These are phyloP conservation scores for Melaleuca quinquenervia DNA, from an alignment of 345 rosid genomes.

Conservation along the genomic window DNA sequence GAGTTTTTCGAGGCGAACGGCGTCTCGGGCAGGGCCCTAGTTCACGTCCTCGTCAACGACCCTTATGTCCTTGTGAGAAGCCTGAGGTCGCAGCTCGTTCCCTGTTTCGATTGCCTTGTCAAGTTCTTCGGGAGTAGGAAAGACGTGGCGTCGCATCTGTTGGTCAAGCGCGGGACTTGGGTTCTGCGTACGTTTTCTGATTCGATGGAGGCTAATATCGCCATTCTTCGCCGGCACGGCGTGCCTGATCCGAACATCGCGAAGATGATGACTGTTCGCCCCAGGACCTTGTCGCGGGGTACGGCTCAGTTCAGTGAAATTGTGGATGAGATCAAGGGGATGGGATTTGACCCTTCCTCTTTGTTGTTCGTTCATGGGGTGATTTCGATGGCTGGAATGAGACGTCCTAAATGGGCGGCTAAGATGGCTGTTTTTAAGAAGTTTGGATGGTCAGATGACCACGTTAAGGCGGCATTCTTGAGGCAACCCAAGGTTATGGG, in stretches of 20 bases:
- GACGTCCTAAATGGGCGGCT: not conserved
- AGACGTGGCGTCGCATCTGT: not conserved
- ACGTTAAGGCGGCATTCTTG: not conserved
- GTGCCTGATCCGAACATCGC: not conserved
- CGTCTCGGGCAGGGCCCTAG: not conserved
- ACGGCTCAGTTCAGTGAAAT: not conserved
- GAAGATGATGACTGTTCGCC: not conserved
- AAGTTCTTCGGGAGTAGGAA: not conserved
- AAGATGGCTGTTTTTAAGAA: slow-evolving; percentile 2
- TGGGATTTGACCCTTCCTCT: not conserved
- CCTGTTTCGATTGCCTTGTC: slow-evolving; percentile 1
- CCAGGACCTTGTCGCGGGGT: not conserved
- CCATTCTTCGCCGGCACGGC: not conserved
- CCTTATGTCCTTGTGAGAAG: not conserved
- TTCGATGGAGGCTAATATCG: not conserved
- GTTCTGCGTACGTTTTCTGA: slow-evolving; percentile 1
- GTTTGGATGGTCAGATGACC: not conserved
- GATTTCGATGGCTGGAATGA: not conserved
- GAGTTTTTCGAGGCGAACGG: not conserved
- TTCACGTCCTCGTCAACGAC: slow-evolving; percentile 1
- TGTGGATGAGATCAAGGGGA: not conserved
- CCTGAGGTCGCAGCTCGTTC: not conserved
- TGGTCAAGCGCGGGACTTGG: slow-evolving; percentile 1
- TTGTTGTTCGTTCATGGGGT: not conserved
- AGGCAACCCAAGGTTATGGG: slow-evolving; percentile 6